phyloP scores from a whole-genome alignment of 208 protist species.

The Trypanosoma caninum region DNA sequence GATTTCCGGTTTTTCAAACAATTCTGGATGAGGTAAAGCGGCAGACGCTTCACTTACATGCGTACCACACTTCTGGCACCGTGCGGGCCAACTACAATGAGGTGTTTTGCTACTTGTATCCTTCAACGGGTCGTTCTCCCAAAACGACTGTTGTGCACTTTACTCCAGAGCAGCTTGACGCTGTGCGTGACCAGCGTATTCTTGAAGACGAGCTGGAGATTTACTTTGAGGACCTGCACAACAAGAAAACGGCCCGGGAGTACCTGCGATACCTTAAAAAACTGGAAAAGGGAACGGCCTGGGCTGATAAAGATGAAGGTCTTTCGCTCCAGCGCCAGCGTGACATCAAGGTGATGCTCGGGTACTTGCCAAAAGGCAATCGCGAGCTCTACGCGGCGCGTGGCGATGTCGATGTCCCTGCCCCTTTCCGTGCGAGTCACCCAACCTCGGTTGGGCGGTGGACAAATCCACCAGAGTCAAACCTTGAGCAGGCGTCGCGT shows the following conservation, averaged over 20 bases:
- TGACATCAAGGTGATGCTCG: slow-evolving; percentile 83
- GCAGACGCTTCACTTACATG: slow-evolving; percentile 64
- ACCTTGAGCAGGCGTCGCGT: slow-evolving; percentile 80
- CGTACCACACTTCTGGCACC: slow-evolving; percentile 68
- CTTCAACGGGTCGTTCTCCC: slow-evolving; percentile 72
- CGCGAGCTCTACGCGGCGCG: slow-evolving; percentile 80
- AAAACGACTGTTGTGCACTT: slow-evolving; percentile 81
- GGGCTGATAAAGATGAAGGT: slow-evolving; percentile 85
- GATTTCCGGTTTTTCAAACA: slow-evolving; percentile 73
- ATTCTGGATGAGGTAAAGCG: slow-evolving; percentile 75
- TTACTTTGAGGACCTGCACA: slow-evolving; percentile 78
- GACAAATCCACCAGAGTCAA: slow-evolving; percentile 72
- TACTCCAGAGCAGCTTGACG: slow-evolving; percentile 43
- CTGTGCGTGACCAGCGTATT: slow-evolving; percentile 58
- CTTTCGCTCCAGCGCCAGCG: slow-evolving; percentile 84
- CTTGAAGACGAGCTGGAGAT: slow-evolving; percentile 74
- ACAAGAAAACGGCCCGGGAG: slow-evolving; percentile 50
- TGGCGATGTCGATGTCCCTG: slow-evolving; percentile 77
- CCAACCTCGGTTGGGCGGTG: slow-evolving; percentile 65
- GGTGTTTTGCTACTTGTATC: slow-evolving; percentile 84
- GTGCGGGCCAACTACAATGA: slow-evolving; percentile 77
- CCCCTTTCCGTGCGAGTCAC: slow-evolving; percentile 82
- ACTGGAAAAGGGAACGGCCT: slow-evolving; percentile 75
- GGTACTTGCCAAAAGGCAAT: slow-evolving; percentile 86
- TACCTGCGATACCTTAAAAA: slow-evolving; percentile 58